Conservation (phyloP, 257 asterid genomes). For the Osmanthus fragrans region DNA sequence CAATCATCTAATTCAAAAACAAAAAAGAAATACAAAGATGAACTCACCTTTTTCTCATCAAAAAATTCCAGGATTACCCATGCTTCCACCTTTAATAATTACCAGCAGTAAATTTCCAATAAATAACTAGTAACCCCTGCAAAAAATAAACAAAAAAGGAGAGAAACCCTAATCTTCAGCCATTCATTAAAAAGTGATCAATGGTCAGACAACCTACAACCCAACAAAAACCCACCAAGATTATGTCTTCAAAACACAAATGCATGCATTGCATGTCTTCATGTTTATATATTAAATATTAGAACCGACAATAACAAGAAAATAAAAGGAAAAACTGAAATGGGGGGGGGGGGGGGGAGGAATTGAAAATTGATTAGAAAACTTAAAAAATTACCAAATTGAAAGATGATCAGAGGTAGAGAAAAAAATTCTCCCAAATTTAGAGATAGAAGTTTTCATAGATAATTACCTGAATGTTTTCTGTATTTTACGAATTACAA, state of each 20-base stretch:
- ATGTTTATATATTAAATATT: conserved; percentile 1
- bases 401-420: conserved; percentile 25
- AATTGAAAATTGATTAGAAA: background rate
- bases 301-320: conserved; percentile 5
- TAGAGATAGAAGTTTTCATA: conserved; percentile 8
- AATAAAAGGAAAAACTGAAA: background rate
- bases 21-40: no score
- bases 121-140: conserved; percentile 39
- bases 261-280: conserved; percentile 37
- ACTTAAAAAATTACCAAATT: conserved; percentile 31
- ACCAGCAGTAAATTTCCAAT: conserved; percentile 27
- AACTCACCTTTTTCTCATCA: conserved; percentile 53
- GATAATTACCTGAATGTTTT: conserved; percentile 39
- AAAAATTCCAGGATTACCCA: conserved; percentile 36
- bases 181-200: conserved; percentile 31
- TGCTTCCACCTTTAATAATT: conserved; percentile 41
- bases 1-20: conserved; percentile 21
- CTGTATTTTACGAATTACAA: background rate
- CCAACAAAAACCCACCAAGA: conserved; percentile 34
- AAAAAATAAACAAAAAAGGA: background rate
- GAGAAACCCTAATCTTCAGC: conserved; percentile 38
- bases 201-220: conserved; percentile 35
- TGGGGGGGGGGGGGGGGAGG: background rate
- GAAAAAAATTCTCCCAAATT: conserved; percentile 24
- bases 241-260: conserved; percentile 17